Base-by-base conservation (phyloP, 495 filamentous ascomycete species). In the Copromyces sp. region DNA sequence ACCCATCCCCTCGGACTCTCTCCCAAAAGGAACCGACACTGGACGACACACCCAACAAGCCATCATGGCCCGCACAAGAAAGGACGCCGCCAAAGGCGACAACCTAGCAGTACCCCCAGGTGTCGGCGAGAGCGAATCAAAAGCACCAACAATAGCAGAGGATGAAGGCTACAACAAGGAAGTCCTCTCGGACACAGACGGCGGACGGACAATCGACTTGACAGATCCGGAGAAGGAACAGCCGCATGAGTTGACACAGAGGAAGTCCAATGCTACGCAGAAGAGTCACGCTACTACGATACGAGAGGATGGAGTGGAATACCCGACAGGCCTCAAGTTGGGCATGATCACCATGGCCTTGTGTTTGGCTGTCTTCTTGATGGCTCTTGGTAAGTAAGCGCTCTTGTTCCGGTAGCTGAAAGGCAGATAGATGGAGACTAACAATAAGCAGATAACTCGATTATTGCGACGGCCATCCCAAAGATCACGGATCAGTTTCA, bases 391-490 rank as follows among this genome's bases (percentile, higher is more conserved):
- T 79, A 39, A 3, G 74, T 70, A 9, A 17, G 17, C 39, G 11
- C n/a, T 39, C 53, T 8, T 17, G 24, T 29, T 38, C 2, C 29
- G 32, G 2, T 40, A 29, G 9, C 39, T 14, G 24, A 12, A 47
- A 16, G 35, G 6, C 24, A 35, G 35, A 11, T n/a, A 35, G 6
- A 71, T 20, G 16, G 39, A 1, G 53, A 35, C 53, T 65, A 14
- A 20, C n/a, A 37, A 11, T 3, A 0, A 1, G 14, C 38, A 78
- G 80, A 82, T 72, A 83, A 83, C 74, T 82, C 93, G 8, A 95
- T 95, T 74, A 92, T 96, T 70, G 90, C 91, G 14, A 95, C 93
- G 0, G 93, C 93, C 20, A 94, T 95, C 70, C 93, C 93, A 11
- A 89, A 88, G 69, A 95, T 96, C 72, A 94, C 93, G 0, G 90